Conservation (phyloP, 768 basidiomycete species). For the Peribolospora kevripleyi region DNA sequence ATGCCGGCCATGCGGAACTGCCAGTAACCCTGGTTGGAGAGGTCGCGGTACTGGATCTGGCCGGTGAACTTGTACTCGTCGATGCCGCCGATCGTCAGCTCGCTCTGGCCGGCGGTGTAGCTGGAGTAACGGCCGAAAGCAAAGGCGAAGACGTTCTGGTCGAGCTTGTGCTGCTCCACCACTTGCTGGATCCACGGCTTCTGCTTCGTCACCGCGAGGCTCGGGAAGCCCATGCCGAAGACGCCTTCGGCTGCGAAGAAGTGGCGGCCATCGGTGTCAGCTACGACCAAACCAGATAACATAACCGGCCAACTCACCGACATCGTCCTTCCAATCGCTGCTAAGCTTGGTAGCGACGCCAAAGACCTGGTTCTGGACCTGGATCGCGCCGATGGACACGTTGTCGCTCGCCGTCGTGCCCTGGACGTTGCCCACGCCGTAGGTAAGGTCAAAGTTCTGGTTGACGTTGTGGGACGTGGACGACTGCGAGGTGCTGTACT, state of each 20-base stretch:
- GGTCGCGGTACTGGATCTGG: background rate
- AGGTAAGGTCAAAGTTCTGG: too few species aligned
- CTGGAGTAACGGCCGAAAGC: background rate
- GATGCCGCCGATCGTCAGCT: background rate
- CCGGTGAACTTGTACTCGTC: background rate
- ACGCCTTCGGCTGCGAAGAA: too few species aligned
- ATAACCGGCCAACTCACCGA: too few species aligned
- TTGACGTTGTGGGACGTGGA: background rate
- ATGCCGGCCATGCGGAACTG: background rate
- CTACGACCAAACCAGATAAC: too few species aligned
- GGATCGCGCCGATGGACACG: too few species aligned
- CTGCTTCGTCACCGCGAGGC: background rate
- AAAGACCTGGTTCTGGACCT: too few species aligned
- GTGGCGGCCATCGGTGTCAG: too few species aligned
- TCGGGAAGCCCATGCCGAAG: too few species aligned
- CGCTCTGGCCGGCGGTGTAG: background rate
- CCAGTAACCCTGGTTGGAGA: background rate
- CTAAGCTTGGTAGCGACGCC: too few species aligned
- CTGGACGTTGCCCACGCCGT: too few species aligned
- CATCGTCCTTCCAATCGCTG: too few species aligned
- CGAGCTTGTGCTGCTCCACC: background rate
- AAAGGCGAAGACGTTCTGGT: background rate
- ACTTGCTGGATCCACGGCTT: background rate
- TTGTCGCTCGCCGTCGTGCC: too few species aligned
- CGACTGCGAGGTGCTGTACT: background rate